A percentile compares a stretch with the other conserved stretches of the same genome.
phyloP scores from a whole-genome alignment of 139 green algal genomes.

The Mesotaenium endlicherianum region DNA sequence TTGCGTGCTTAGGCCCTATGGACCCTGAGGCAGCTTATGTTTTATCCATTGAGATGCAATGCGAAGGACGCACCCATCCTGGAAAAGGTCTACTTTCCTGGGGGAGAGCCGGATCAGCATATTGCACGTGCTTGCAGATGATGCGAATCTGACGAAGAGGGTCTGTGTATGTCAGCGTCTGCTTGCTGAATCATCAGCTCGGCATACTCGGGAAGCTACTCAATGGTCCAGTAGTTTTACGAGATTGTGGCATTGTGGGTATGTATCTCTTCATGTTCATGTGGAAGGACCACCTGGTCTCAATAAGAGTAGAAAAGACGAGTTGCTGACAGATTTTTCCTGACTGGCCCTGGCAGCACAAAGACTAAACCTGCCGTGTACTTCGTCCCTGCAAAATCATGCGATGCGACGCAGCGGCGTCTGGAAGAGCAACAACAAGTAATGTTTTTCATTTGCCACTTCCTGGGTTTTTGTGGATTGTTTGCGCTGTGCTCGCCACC shows the following conservation, averaged over 20 bases:
- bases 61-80: too few species aligned
- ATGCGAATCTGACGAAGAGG: too few species aligned
- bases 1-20: not conserved
- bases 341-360: not conserved
- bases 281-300: not conserved
- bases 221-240: not conserved
- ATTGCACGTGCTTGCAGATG: not conserved
- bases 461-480: too few species aligned
- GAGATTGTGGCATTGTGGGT: not conserved
- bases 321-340: not conserved
- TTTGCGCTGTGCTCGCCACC: too few species aligned
- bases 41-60: too few species aligned
- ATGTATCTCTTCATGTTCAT: not conserved
- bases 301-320: not conserved
- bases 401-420: conserved; percentile 2
- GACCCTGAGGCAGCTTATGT: not conserved
- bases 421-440: conserved; percentile 27
- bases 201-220: not conserved
- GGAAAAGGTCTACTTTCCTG: not conserved
- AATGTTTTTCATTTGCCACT: too few species aligned
- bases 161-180: too few species aligned
- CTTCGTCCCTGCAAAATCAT: conserved; percentile 11
- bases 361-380: not conserved
- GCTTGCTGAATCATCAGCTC: not conserved
- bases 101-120: not conserved